Conservation (phyloP, 2,329 filamentous ascomycete species). For the Ophiocordyceps sinensis region DNA sequence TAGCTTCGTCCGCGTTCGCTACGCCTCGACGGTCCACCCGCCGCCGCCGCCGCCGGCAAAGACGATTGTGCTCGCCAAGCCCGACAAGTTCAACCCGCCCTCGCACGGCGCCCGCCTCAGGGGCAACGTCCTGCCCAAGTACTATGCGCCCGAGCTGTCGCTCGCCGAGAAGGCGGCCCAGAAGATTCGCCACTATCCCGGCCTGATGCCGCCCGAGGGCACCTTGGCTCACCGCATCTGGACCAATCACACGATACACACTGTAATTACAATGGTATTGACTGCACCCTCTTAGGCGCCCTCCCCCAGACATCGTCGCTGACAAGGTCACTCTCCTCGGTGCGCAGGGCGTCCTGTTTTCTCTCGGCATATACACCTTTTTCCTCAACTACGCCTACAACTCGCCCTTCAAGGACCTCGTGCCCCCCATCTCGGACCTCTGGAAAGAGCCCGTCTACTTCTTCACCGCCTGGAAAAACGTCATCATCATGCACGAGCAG, state of each 20-base stretch:
- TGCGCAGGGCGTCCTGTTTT: slow-evolving; percentile 47
- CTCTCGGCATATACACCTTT: slow-evolving; percentile 59
- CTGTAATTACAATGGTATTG: slow-evolving; percentile 67
- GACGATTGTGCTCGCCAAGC: slow-evolving; percentile 66
- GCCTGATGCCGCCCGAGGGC: slow-evolving; percentile 74
- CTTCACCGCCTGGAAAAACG: slow-evolving; percentile 48
- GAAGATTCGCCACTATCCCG: slow-evolving; percentile 62
- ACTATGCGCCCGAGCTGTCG: slow-evolving; percentile 62
- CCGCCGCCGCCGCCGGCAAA: slow-evolving; percentile 20
- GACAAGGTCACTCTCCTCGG: not conserved
- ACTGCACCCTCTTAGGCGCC: too few relatives aligned
- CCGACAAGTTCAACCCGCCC: slow-evolving; percentile 78
- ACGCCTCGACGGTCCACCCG: slow-evolving; percentile 11
- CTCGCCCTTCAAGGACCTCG: slow-evolving; percentile 66
- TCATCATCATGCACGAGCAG: slow-evolving; percentile 62
- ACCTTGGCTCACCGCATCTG: slow-evolving; percentile 78
- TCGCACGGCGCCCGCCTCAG: slow-evolving; percentile 66
- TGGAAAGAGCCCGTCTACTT: slow-evolving; percentile 56
- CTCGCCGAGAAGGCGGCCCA: slow-evolving; percentile 52
- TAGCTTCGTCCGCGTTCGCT: slow-evolving; percentile 20
- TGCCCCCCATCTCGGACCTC: slow-evolving; percentile 58
- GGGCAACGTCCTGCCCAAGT: slow-evolving; percentile 37
- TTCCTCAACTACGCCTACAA: slow-evolving; percentile 63
- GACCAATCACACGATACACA: slow-evolving; percentile 60
- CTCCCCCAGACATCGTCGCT: too few relatives aligned